Conservation (phyloP, 1,139 yeast genomes). For the Kodamaea ohmeri region DNA sequence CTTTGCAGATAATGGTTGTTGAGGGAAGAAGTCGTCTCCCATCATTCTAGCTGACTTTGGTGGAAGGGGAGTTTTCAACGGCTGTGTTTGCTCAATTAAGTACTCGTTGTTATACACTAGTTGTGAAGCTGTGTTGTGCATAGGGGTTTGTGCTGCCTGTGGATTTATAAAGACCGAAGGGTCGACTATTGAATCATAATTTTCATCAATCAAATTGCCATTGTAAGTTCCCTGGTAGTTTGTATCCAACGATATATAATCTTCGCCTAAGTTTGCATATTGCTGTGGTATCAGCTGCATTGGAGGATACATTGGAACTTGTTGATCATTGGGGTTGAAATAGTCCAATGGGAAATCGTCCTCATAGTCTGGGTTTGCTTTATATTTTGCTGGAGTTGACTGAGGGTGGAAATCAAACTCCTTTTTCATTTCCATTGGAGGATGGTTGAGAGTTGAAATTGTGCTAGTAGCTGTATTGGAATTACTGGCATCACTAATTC, state of each 20-base stretch:
- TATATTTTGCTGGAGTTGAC: constrained; percentile 28
- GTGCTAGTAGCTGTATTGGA: constrained; percentile 3
- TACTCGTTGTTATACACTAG: constrained; percentile 43
- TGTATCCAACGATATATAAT: constrained; percentile 36
- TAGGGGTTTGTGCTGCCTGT: constrained; percentile 5
- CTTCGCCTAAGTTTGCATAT: constrained; percentile 16
- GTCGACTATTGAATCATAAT: constrained; percentile 30
- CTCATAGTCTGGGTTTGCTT: constrained; percentile 32
- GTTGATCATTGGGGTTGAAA: constrained; percentile 30
- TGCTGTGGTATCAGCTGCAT: constrained; percentile 41
- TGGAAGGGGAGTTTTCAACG: constrained; percentile 25
- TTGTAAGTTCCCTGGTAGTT: constrained; percentile 24
- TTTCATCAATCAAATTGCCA: constrained; percentile 22
- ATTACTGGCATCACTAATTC: constrained; percentile 4
- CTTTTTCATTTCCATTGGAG: constrained; percentile 2
- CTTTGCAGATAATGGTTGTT: constrained; percentile 22
- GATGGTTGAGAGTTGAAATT: background rate
- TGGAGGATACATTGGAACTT: constrained; percentile 14
- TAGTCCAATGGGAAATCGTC: constrained; percentile 73
- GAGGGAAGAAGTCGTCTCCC: constrained; percentile 24
- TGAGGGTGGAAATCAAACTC: constrained; percentile 22
- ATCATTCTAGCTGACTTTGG: constrained; percentile 19
- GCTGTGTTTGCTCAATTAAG: constrained; percentile 49
- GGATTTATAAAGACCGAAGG: constrained; percentile 23
- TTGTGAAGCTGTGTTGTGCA: constrained; percentile 21